Base-by-base conservation (phyloP, 2,329 filamentous ascomycete genomes). In the Fusarium poae region DNA sequence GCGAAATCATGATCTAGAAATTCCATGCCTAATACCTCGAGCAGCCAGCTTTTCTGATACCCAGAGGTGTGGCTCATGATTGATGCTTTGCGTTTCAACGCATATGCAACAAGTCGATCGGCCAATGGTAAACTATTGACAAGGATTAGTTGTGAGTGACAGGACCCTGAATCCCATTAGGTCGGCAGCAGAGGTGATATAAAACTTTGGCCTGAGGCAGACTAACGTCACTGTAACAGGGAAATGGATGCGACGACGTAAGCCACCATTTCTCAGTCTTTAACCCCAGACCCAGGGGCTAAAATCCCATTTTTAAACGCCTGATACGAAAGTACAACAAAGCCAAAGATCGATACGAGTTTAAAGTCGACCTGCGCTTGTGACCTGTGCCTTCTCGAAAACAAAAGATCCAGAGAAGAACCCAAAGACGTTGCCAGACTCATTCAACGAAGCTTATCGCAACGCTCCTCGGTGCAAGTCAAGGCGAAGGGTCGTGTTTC, bases 211-310 rank as follows among this genome's bases (percentile, higher is more conserved):
- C 67, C 67, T 70, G 49, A 70, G 67, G 67, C 67, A 64, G 13
- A n/a, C 4, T 29, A 20, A 27, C 40, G 49, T 51, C 62, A 62
- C 39, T 20, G 35, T n/a, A 59, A 51, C 32, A 59, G 34, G 46
- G 46, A 69, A 66, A 53, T 48, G 58, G 50, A 55, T 39, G 51
- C 49, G 40, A 64, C 61, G 53, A 70, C 65, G 65, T 61, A 65
- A 68, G 65, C 65, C 55, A 65, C 50, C 55, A 65, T 65, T 65
- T 60, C 43, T 65, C 21, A 53, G 32, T 65, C 23, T 51, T 40
- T 40, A 35, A 29, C 23, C 23, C 48, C 25, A 50, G 30, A 25
- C 39, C 46, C 39, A 66, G 55, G 61, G 60, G 46, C 42, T 61
- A 65, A 35, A 46, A 45, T 42, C 34, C 42, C 34, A 51, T 46